A percentile compares a stretch with the other conserved stretches of the same genome.
Conservation (phyloP, 768 basidiomycete species). For the Trichaptum fuscoviolaceum region DNA sequence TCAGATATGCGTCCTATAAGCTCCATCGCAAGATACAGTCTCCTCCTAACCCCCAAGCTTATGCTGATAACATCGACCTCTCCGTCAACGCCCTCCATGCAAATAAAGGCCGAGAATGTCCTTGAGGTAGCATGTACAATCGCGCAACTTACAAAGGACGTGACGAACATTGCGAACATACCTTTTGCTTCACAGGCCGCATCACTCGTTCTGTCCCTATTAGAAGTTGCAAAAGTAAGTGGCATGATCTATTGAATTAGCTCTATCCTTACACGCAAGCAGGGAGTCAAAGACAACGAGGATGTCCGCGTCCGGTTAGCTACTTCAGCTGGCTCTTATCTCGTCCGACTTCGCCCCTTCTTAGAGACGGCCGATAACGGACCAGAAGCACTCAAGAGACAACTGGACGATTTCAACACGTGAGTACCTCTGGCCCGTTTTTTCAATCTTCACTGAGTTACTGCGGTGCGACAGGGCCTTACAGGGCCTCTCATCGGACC, state of each 20-base stretch:
- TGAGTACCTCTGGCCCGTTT: background rate
- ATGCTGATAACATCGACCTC: no score
- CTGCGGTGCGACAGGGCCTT: background rate
- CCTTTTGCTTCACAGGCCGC: background rate
- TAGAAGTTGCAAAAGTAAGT: background rate
- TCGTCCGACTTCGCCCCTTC: background rate
- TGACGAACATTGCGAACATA: background rate
- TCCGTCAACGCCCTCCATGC: no score
- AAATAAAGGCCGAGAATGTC: background rate
- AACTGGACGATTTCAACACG: background rate
- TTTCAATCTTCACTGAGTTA: background rate
- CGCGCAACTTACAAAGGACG: background rate
- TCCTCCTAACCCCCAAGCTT: no score
- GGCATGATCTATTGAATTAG: background rate
- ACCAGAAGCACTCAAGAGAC: background rate
- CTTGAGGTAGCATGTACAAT: background rate
- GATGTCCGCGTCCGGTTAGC: background rate
- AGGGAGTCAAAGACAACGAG: background rate
- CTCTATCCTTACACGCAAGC: background rate
- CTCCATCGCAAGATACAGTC: no score
- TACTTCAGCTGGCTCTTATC: background rate
- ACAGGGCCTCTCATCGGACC: background rate
- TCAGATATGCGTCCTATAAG: no score
- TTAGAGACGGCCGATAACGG: background rate
- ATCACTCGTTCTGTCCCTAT: background rate